Conservation (phyloP, 75 land plant species). For the Selaginella tamariscina region DNA sequence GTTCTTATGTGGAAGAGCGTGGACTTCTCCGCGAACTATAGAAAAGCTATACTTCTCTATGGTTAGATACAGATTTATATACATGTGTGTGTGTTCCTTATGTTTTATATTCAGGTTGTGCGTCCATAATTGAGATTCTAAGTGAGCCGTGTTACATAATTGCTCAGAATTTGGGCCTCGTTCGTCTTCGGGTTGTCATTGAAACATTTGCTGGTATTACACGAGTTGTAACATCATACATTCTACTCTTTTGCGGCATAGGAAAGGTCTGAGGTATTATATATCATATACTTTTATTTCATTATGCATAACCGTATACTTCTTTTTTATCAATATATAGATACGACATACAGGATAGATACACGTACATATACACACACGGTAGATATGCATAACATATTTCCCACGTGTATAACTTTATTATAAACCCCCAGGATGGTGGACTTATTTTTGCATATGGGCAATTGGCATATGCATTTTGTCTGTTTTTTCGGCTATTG, state of each 20-base stretch:
- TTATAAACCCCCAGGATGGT: conserved; percentile 54
- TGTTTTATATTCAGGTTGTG: conserved; percentile 40
- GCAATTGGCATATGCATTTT: conserved; percentile 69
- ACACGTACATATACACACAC: too few species aligned
- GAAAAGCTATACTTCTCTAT: conserved; percentile 51
- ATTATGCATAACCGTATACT: too few species aligned
- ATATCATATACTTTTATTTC: not conserved
- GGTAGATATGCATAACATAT: too few species aligned
- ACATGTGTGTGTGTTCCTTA: not conserved
- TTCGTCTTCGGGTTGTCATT: conserved; percentile 47
- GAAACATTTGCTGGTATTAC: conserved; percentile 69
- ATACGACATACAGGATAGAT: too few species aligned
- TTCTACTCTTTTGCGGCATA: conserved; percentile 35
- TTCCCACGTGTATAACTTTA: too few species aligned
- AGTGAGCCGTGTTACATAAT: conserved; percentile 84
- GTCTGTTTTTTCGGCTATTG: conserved; percentile 76
- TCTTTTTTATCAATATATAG: too few species aligned
- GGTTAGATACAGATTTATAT: too few species aligned
- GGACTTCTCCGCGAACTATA: conserved; percentile 44
- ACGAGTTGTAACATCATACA: conserved; percentile 54
- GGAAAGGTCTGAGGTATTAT: conserved; percentile 34
- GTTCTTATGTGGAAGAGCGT: conserved; percentile 57
- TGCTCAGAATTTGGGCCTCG: conserved; percentile 65
- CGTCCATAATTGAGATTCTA: conserved; percentile 72
- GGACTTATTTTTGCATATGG: conserved; percentile 69